Evolutionary conservation across 2,329 filamentous ascomycete genomes (phyloP).

Genomic region (Geosmithia putterillii): DNA sequence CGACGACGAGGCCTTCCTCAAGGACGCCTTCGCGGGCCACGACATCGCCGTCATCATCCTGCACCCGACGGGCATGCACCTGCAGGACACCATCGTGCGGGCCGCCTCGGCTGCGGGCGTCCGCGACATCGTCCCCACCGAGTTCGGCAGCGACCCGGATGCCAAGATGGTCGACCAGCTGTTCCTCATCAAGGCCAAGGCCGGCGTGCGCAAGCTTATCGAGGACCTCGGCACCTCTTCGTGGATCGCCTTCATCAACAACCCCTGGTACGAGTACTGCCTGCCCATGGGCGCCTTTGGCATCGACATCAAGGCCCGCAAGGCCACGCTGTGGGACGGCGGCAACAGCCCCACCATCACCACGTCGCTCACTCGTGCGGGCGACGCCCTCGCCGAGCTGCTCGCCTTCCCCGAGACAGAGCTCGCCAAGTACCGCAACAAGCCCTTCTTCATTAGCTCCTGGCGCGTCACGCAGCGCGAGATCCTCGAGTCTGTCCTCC

Average conservation of each 20-base stretch:
- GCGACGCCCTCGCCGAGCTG: constrained; percentile 18
- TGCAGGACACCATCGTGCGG: constrained; percentile 13
- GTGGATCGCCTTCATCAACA: constrained; percentile 18
- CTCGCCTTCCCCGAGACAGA: constrained; percentile 19
- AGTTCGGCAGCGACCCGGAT: constrained; percentile 16
- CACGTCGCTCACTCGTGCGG: constrained; percentile 17
- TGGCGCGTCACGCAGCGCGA: constrained; percentile 15
- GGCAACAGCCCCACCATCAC: constrained; percentile 14
- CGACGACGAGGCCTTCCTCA: constrained; percentile 20
- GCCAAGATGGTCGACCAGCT: constrained; percentile 2
- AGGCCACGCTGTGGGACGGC: constrained; percentile 15
- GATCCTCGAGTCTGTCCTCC: constrained; percentile 16
- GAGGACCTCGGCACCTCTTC: constrained; percentile 14
- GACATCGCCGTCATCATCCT: constrained; percentile 15
- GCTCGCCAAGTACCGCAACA: constrained; percentile 15
- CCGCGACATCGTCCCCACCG: constrained; percentile 15
- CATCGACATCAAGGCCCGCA: constrained; percentile 5
- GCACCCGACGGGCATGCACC: constrained; percentile 6
- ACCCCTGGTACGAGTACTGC: constrained; percentile 20
- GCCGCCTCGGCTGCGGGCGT: constrained; percentile 18
- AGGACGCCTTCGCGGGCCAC: constrained; percentile 15
- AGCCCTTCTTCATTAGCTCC: constrained; percentile 18
- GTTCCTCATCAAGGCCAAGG: constrained; percentile 12
- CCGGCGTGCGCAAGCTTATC: constrained; percentile 11
- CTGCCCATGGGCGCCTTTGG: constrained; percentile 14